A percentile compares a stretch with the other conserved stretches of the same genome.
Conservation (phyloP, 768 basidiomycete genomes). For the Russula olivacea region DNA sequence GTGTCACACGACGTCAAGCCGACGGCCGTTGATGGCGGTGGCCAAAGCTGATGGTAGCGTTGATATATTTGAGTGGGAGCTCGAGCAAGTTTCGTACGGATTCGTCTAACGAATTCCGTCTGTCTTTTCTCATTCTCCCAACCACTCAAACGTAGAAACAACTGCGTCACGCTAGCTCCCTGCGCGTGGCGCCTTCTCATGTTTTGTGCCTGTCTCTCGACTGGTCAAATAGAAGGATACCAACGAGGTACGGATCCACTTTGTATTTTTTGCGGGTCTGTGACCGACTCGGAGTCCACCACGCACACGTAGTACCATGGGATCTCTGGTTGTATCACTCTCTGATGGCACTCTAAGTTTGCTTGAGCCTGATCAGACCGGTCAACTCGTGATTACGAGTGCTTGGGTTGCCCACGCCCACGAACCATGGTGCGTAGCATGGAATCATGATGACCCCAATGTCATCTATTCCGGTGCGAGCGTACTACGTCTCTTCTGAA, state of each 20-base stretch:
- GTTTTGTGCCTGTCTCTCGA: slow-evolving; percentile 86
- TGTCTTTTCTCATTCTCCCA: background rate
- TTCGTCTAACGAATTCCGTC: background rate
- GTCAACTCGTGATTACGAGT: slow-evolving; percentile 41
- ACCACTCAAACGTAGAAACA: slow-evolving; percentile 16
- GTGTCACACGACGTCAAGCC: slow-evolving; percentile 48
- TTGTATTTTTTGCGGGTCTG: background rate
- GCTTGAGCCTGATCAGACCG: slow-evolving; percentile 43
- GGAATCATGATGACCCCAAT: slow-evolving; percentile 80
- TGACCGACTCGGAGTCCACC: background rate
- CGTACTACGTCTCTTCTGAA: slow-evolving; percentile 3
- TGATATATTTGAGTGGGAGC: slow-evolving; percentile 53
- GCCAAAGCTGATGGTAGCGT: slow-evolving; percentile 84
- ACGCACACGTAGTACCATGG: slow-evolving; percentile 41
- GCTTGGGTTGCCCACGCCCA: slow-evolving; percentile 87
- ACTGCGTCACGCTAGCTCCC: slow-evolving; percentile 38
- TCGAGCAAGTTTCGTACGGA: slow-evolving; percentile 38
- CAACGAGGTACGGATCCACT: slow-evolving; percentile 39
- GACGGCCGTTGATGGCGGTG: slow-evolving; percentile 53
- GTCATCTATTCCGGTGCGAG: slow-evolving; percentile 75
- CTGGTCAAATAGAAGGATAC: slow-evolving; percentile 70
- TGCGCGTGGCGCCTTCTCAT: slow-evolving; percentile 47
- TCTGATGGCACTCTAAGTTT: slow-evolving; percentile 75
- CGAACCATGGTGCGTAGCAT: slow-evolving; percentile 92
- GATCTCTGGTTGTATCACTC: slow-evolving; percentile 69